A percentile compares a stretch with the other conserved stretches of the same genome.
Conservation (phyloP, 352 stramenopile species). For the Phytophthora ohioensis region DNA sequence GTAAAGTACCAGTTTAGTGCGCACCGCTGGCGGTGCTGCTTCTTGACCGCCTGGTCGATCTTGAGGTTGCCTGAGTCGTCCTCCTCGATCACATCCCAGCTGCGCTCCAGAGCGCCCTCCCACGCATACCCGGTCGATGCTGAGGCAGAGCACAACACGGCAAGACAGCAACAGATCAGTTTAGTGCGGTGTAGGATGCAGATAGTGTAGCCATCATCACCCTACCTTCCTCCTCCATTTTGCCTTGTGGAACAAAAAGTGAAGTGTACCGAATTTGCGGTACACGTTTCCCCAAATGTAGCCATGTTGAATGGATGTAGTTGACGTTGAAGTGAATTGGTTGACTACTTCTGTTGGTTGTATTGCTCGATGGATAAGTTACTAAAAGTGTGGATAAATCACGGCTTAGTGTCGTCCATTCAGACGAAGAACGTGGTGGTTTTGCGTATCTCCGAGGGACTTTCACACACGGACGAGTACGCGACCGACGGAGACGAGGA, state of each 20-base stretch:
- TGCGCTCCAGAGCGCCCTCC: conserved; percentile 86
- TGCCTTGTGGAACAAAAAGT: background rate
- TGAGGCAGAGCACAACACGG: conserved; percentile 6
- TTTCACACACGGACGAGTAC: conserved; percentile 74
- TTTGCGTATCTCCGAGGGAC: conserved; percentile 50
- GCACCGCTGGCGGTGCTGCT: conserved; percentile 79
- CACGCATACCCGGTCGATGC: conserved; percentile 79
- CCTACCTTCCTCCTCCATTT: conserved; percentile 45
- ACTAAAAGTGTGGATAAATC: conserved; percentile 28
- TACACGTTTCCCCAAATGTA: conserved; percentile 13
- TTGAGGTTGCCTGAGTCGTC: conserved; percentile 87
- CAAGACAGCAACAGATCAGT: conserved; percentile 5
- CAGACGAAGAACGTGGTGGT: conserved; percentile 72
- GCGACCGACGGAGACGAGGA: conserved; percentile 61
- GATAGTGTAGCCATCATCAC: background rate
- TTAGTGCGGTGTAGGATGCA: background rate
- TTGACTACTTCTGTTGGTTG: background rate
- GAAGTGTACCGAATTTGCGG: background rate
- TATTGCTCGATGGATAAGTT: conserved; percentile 33
- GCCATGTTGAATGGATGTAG: conserved; percentile 1
- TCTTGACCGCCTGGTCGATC: conserved; percentile 67
- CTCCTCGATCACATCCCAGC: conserved; percentile 88
- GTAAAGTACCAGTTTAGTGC: conserved; percentile 4
- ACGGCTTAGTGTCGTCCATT: conserved; percentile 6
- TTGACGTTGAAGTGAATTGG: background rate